Evolutionary conservation across 768 basidiomycete species (phyloP).

Genomic region (Xanthoconium stramineum): DNA sequence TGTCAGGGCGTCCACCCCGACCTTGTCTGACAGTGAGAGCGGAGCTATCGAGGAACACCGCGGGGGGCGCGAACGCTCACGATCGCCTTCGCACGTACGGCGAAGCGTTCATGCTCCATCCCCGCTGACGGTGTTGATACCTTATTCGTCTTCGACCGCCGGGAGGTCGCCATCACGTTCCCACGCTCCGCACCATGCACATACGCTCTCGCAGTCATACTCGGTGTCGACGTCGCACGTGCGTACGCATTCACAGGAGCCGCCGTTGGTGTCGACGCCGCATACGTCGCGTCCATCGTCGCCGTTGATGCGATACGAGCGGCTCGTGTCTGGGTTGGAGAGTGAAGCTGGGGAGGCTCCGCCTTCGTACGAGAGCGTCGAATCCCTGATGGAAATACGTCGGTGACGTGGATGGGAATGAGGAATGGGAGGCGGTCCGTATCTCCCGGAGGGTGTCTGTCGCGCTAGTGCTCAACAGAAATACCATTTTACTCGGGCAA

Average conservation of each 20-base stretch:
- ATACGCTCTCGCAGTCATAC: not conserved
- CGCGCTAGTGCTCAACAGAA: too few relatives aligned
- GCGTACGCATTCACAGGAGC: not conserved
- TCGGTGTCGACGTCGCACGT: not conserved
- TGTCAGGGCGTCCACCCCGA: constrained; percentile 17
- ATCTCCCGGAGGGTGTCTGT: too few relatives aligned
- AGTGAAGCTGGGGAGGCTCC: constrained; percentile 82
- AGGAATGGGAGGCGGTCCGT: too few relatives aligned
- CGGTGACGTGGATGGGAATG: not conserved
- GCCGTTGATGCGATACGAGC: constrained; percentile 58
- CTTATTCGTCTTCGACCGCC: too few relatives aligned
- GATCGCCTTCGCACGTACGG: not conserved
- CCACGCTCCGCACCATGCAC: not conserved
- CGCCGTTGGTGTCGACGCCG: not conserved
- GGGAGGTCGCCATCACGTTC: not conserved
- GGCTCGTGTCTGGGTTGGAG: constrained; percentile 84
- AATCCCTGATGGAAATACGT: not conserved
- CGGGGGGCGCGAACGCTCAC: not conserved
- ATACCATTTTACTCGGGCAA: not conserved
- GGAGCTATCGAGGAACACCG: not conserved
- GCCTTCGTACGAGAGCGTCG: constrained; percentile 44
- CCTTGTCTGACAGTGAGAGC: constrained; percentile 27
- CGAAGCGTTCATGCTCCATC: not conserved
- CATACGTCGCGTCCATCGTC: constrained; percentile 18
- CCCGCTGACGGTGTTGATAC: not conserved